phyloP scores from a whole-genome alignment of 1,139 yeast genomes.

The Sugiyamaella novakii region DNA sequence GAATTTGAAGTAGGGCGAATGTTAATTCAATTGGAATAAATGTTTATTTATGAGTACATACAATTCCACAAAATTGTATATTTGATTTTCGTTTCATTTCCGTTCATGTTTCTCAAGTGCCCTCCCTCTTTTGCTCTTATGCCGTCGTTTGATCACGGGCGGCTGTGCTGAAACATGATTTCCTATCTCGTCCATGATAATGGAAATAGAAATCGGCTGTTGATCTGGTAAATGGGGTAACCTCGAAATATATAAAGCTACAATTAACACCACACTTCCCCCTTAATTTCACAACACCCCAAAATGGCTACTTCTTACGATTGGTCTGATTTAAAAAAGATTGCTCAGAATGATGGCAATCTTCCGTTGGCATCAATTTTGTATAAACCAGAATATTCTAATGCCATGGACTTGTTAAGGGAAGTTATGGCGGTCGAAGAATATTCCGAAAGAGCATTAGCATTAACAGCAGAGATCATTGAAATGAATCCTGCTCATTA shows the following conservation, averaged over 20 bases:
- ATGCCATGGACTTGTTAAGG: constrained; percentile 61
- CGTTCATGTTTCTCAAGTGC: no score
- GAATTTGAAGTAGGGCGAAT: no score
- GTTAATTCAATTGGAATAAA: no score
- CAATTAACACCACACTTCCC: no score
- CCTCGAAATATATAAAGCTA: not conserved
- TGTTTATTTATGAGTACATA: no score
- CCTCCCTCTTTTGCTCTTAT: no score
- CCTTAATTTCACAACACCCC: not conserved
- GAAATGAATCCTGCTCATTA: constrained; percentile 84
- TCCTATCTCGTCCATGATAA: constrained; percentile 4
- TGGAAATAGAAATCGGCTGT: not conserved
- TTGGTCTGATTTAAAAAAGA: constrained; percentile 42
- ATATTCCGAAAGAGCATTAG: constrained; percentile 68
- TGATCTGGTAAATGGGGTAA: not conserved
- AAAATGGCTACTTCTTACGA: constrained; percentile 25
- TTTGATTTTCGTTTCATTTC: no score
- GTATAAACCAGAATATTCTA: constrained; percentile 70
- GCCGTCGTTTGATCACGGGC: not conserved
- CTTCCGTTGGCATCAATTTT: constrained; percentile 68
- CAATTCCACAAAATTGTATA: no score
- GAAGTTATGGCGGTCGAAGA: constrained; percentile 65
- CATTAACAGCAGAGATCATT: constrained; percentile 64
- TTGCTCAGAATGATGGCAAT: constrained; percentile 46
- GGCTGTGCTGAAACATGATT: constrained; percentile 2